phyloP scores from a whole-genome alignment of 768 basidiomycete species.

The Amanita thiersii region DNA sequence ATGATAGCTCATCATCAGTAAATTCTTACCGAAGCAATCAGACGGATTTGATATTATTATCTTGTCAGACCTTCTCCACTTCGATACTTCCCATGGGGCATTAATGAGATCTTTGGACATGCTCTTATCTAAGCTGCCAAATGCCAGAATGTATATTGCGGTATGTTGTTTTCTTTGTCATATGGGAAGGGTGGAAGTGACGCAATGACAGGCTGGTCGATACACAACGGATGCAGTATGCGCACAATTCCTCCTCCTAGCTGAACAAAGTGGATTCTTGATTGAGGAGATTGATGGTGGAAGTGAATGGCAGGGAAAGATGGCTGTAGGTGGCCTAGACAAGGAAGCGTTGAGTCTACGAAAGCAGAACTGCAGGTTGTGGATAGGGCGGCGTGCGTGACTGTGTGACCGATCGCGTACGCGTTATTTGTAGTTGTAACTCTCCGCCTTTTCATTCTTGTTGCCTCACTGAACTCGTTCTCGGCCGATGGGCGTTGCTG shows the following conservation, averaged over 20 bases:
- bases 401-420: conserved; percentile 9
- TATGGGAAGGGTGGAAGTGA: not conserved
- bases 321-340: conserved; percentile 39
- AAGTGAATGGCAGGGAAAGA: conserved; percentile 37
- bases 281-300: conserved; percentile 38
- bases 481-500: conserved; percentile 78
- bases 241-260: conserved; percentile 40
- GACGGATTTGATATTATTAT: conserved; percentile 51
- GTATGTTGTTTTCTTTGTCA: conserved; percentile 17
- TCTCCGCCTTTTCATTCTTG: not conserved
- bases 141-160: conserved; percentile 47
- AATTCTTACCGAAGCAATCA: conserved; percentile 13
- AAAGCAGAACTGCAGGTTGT: conserved; percentile 54
- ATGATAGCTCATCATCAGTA: conserved; percentile 9
- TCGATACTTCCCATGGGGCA: conserved; percentile 48
- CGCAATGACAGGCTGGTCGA: conserved; percentile 38
- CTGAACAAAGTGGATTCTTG: conserved; percentile 28
- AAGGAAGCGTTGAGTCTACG: conserved; percentile 36
- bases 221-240: conserved; percentile 51
- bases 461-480: conserved; percentile 3
- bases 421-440: conserved; percentile 10
- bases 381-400: conserved; percentile 46
- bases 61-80: conserved; percentile 68
- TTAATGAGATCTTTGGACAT: conserved; percentile 41
- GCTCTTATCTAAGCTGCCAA: conserved; percentile 34